phyloP scores from a whole-genome alignment of 225 moss, liverwort and hornwort genomes.

The Thuidium tamariscinum region DNA sequence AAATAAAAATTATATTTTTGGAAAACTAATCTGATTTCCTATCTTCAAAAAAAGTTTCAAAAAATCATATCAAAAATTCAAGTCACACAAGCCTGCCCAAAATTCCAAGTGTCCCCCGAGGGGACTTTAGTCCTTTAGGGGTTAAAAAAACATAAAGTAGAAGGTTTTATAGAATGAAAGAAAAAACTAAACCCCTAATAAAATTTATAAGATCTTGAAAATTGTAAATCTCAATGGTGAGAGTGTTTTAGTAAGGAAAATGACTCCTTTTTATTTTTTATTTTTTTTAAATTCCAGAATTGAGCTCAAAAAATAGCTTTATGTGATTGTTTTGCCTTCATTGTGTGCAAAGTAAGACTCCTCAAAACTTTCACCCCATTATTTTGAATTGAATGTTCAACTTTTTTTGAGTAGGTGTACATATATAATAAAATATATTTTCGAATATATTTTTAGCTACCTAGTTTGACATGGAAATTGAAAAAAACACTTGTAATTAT shows the following conservation, averaged over 20 bases:
- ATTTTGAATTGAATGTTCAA: not conserved
- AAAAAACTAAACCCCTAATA: not conserved
- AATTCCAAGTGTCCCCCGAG: no score
- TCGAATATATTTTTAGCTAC: fast-evolving
- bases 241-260: fast-evolving
- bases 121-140: no score
- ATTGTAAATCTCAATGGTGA: not conserved
- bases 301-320: not conserved
- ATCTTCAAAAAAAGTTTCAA: no score
- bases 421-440: not conserved
- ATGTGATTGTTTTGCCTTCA: not conserved
- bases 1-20: no score
- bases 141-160: not conserved
- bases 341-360: no score
- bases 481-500: not conserved
- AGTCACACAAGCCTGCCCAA: no score
- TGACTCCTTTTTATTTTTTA: not conserved
- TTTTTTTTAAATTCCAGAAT: not conserved
- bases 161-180: not conserved
- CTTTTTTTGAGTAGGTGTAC: not conserved
- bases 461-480: fast-evolving
- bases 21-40: no score
- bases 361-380: not conserved
- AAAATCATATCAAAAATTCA: no score
- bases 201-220: not conserved